Conservation (phyloP, 1,139 yeast genomes). For the Kurtzmaniella quercitrusa region DNA sequence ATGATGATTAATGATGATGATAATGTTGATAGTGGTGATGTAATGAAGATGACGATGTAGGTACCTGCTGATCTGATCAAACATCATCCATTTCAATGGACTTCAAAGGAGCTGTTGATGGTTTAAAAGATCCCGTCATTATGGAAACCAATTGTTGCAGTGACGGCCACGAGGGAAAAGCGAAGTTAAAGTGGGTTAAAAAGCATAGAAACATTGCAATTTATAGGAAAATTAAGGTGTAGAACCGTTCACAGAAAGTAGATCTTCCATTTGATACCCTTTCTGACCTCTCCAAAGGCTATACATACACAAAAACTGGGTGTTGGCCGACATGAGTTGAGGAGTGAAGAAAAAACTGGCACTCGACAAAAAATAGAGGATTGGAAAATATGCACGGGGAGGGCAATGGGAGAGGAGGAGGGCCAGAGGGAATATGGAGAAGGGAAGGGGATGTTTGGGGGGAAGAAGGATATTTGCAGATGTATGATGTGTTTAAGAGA, state of each 20-base stretch:
- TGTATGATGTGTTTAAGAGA: no score
- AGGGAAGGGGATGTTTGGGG: not conserved
- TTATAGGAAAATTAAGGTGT: no score
- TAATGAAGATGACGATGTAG: no score
- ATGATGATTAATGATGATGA: no score
- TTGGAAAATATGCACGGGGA: not conserved
- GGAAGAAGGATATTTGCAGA: not conserved
- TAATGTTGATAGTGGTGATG: no score
- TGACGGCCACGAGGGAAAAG: not conserved
- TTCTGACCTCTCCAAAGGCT: not conserved
- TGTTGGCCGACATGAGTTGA: slow-evolving; percentile 28
- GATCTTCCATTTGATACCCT: no score
- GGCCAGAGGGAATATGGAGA: not conserved
- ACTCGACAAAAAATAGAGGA: slow-evolving; percentile 3
- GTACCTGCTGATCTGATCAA: no score
- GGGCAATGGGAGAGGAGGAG: not conserved
- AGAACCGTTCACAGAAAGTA: not conserved
- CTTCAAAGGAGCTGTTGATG: no score
- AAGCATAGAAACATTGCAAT: no score
- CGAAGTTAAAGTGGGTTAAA: no score
- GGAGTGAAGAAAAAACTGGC: not conserved
- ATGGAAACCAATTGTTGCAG: not conserved
- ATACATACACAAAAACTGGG: slow-evolving; percentile 43
- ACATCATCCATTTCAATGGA: no score
- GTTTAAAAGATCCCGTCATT: no score